These are phyloP conservation scores for Vitellaria paradoxa DNA, from an alignment of 179 eudicot species.

Conservation along the genomic window DNA sequence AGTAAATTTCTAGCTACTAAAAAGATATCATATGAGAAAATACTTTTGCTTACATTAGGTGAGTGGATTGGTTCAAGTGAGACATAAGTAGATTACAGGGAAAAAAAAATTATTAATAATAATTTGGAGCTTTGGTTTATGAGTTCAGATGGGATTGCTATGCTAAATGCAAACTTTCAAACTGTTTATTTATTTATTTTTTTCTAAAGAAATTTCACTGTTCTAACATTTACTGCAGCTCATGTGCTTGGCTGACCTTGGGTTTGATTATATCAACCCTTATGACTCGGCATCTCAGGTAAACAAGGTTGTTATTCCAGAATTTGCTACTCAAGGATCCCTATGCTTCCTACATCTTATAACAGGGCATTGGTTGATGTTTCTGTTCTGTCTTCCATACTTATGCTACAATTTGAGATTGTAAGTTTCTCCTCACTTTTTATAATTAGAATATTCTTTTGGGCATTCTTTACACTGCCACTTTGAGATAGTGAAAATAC, in stretches of 20 bases:
- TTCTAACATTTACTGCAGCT: conserved; percentile 43
- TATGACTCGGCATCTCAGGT: conserved; percentile 81
- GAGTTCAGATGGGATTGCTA: too few species aligned
- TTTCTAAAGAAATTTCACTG: neutral
- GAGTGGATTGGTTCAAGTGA: too few species aligned
- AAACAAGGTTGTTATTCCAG: conserved; percentile 65
- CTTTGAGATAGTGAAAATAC: neutral
- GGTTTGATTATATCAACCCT: conserved; percentile 81
- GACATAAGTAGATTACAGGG: neutral
- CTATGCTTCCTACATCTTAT: conserved; percentile 63
- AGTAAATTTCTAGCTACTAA: too few species aligned
- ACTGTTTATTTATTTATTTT: neutral
- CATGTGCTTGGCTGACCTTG: conserved; percentile 94
- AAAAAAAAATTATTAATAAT: too few species aligned
- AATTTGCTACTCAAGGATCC: conserved; percentile 66
- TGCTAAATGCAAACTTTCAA: too few species aligned
- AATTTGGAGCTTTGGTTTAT: too few species aligned
- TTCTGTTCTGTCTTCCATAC: conserved; percentile 62
- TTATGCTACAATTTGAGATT: conserved; percentile 56
- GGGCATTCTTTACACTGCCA: conserved; percentile 26
- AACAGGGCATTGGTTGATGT: conserved; percentile 82
- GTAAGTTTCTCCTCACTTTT: conserved; percentile 45
- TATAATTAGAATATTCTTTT: conserved; percentile 18
- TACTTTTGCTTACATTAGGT: too few species aligned
- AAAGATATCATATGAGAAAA: too few species aligned